phyloP scores from a whole-genome alignment of 176 grass and related monocot species.

The Avena sativa region DNA sequence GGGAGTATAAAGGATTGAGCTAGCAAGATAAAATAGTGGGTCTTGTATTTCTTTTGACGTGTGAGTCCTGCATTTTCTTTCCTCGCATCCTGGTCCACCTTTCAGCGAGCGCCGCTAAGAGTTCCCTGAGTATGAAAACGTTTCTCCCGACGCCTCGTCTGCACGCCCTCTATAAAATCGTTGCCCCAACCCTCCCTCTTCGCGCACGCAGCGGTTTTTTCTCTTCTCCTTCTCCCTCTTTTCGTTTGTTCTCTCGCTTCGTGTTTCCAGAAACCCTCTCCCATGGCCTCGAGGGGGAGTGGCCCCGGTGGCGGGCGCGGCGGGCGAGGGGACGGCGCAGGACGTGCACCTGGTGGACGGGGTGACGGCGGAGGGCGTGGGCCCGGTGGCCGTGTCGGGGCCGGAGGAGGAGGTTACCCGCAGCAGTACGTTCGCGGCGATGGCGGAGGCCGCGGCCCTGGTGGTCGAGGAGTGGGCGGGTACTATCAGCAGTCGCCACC shows the following conservation, averaged over 20 bases:
- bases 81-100: neutral
- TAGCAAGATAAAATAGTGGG: no score
- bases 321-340: conserved; percentile 17
- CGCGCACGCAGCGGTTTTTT: neutral
- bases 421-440: conserved; percentile 8
- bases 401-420: neutral
- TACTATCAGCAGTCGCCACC: neutral
- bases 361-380: conserved; percentile 1
- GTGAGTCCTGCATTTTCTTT: neutral
- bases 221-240: neutral
- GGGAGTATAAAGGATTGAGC: no score
- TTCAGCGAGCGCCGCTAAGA: neutral
- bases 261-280: neutral
- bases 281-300: conserved; percentile 44
- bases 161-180: conserved; percentile 9
- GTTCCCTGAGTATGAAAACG: neutral
- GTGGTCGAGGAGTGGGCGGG: neutral
- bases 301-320: neutral
- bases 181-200: no score
- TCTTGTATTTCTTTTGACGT: no score
- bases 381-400: neutral
- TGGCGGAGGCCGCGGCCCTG: neutral
- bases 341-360: neutral
- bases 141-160: neutral
- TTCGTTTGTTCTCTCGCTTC: neutral